A percentile compares a stretch with the other conserved stretches of the same genome.
Evolutionary conservation across 805 yeast genomes (phyloP).

Genomic region (Saturnispora kantuleensis): DNA sequence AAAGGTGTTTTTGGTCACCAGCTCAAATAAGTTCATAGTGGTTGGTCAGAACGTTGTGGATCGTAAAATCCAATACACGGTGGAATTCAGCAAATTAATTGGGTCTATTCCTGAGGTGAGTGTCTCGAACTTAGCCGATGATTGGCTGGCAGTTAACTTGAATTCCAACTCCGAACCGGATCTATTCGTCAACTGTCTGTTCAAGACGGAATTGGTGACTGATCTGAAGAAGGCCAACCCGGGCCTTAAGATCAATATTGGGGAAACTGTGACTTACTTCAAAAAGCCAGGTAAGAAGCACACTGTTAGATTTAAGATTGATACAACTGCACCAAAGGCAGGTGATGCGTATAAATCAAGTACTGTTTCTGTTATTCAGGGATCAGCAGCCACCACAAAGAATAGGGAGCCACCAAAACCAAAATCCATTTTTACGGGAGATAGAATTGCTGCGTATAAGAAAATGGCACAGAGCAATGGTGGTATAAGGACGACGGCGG

Average conservation of each 20-base stretch:
- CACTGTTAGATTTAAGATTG: conserved; percentile 56
- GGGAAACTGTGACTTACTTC: conserved; percentile 66
- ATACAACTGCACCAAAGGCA: conserved; percentile 50
- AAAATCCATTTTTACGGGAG: conserved; percentile 21
- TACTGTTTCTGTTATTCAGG: conserved; percentile 69
- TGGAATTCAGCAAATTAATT: conserved; percentile 57
- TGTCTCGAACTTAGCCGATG: conserved; percentile 73
- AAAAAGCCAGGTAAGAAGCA: conserved; percentile 84
- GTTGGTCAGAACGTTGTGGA: conserved; percentile 64
- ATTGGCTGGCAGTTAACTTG: conserved; percentile 74
- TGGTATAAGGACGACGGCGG: conserved; percentile 14
- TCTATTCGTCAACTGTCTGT: conserved; percentile 64
- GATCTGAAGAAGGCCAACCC: conserved; percentile 56
- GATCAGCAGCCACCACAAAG: conserved; percentile 63
- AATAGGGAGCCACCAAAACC: conserved; percentile 71
- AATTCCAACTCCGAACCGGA: conserved; percentile 59
- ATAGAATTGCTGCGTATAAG: conserved; percentile 21
- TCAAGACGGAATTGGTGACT: conserved; percentile 84
- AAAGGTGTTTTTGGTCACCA: conserved; percentile 62
- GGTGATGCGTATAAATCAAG: conserved; percentile 84
- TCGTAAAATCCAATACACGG: conserved; percentile 40
- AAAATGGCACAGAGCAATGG: conserved; percentile 11
- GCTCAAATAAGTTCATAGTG: conserved; percentile 45
- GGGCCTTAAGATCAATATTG: conserved; percentile 53
- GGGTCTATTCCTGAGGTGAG: conserved; percentile 51